These are phyloP conservation scores for Amniculicola lignicola DNA, from an alignment of 495 filamentous ascomycete species.

Conservation along the genomic window DNA sequence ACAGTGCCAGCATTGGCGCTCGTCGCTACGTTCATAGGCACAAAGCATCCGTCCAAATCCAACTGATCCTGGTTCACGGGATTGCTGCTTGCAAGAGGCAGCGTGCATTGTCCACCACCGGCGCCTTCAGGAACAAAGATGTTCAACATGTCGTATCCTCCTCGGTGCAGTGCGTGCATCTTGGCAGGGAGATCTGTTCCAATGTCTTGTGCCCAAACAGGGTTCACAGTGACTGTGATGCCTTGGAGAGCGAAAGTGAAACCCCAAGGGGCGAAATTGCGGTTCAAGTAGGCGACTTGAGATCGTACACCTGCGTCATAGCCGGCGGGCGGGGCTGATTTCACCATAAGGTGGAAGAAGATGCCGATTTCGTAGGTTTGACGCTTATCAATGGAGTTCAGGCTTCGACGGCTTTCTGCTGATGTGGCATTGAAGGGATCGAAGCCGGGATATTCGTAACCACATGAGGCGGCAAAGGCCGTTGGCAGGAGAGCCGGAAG, in stretches of 20 bases:
- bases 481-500: conserved; percentile 2
- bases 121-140: conserved; percentile 28
- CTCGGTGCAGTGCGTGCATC: conserved; percentile 51
- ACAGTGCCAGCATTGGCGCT: conserved; percentile 12
- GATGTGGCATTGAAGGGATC: conserved; percentile 18
- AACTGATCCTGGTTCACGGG: conserved; percentile 13
- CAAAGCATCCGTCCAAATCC: conserved; percentile 25
- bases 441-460: conserved; percentile 14
- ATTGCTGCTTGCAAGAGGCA: background rate
- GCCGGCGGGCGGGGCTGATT: conserved; percentile 3
- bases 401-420: background rate
- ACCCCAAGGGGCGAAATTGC: conserved; percentile 24
- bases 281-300: conserved; percentile 28
- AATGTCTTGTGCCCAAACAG: conserved; percentile 21
- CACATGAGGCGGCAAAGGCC: background rate
- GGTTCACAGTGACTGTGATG: conserved; percentile 18
- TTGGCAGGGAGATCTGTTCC: conserved; percentile 15
- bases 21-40: conserved; percentile 2
- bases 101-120: conserved; percentile 18
- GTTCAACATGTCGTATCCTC: conserved; percentile 55
- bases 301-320: background rate
- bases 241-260: conserved; percentile 24
- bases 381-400: conserved; percentile 13
- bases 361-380: conserved; percentile 17
- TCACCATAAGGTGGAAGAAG: conserved; percentile 27